A percentile compares a stretch with the other conserved stretches of the same genome.
Evolutionary conservation across 768 basidiomycete genomes (phyloP).

Genomic region (Phallus indusiatus): DNA sequence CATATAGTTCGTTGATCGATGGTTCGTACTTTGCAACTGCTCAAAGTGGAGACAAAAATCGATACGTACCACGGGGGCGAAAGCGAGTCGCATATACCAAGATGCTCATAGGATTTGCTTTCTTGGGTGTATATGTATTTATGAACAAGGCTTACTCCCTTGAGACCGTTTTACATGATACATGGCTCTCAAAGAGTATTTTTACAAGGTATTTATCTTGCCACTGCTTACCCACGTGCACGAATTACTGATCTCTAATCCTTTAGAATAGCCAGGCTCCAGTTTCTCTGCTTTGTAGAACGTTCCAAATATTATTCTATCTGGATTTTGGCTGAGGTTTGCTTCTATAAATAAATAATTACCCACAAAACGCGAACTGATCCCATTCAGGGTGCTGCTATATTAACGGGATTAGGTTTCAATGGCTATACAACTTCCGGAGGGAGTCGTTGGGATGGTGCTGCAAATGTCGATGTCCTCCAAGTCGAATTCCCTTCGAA

Average conservation of each 20-base stretch:
- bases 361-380: slow-evolving; percentile 7
- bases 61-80: slow-evolving; percentile 59
- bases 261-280: slow-evolving; percentile 57
- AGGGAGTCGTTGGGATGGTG: slow-evolving; percentile 75
- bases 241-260: too few relatives aligned
- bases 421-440: slow-evolving; percentile 68
- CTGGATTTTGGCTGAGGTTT: slow-evolving; percentile 87
- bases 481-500: slow-evolving; percentile 82
- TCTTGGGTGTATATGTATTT: slow-evolving; percentile 66
- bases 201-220: slow-evolving; percentile 26
- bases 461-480: slow-evolving; percentile 74
- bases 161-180: slow-evolving; percentile 44
- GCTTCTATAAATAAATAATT: background rate
- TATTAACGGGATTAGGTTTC: slow-evolving; percentile 91
- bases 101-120: slow-evolving; percentile 64
- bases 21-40: slow-evolving; percentile 63
- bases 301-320: slow-evolving; percentile 90
- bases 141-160: slow-evolving; percentile 54
- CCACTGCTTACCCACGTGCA: background rate
- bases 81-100: slow-evolving; percentile 86
- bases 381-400: slow-evolving; percentile 65
- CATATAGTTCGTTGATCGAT: slow-evolving; percentile 71
- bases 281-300: slow-evolving; percentile 71
- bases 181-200: slow-evolving; percentile 42
- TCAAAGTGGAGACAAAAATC: slow-evolving; percentile 25